Evolutionary conservation across 2,329 filamentous ascomycete species (phyloP).

Genomic region (Sclerotinia glacialis): DNA sequence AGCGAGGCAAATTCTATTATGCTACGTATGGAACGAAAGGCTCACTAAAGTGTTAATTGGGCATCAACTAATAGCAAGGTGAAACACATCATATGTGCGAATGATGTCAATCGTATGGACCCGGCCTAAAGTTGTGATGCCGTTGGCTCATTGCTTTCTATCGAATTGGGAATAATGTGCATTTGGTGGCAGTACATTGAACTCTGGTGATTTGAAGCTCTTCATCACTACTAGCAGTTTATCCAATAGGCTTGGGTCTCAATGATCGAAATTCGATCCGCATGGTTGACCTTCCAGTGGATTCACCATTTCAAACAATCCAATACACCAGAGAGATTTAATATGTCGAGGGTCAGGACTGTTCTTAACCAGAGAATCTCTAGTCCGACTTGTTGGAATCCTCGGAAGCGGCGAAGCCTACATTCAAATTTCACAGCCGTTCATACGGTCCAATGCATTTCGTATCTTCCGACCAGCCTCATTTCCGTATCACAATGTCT

Average conservation of each 20-base stretch:
- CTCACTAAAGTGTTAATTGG: neutral
- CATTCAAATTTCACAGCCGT: neutral
- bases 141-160: neutral
- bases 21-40: too few species aligned
- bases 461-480: neutral
- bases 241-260: neutral
- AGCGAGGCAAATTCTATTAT: slow-evolving; percentile 1
- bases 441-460: slow-evolving; percentile 1
- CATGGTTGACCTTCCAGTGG: neutral
- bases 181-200: neutral
- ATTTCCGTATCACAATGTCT: neutral
- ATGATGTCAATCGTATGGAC: neutral
- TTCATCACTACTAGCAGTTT: neutral
- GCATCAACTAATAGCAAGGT: neutral
- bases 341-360: neutral
- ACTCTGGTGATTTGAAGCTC: neutral
- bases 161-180: neutral
- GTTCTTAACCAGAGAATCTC: neutral
- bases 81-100: neutral
- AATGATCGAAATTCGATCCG: neutral
- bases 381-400: neutral
- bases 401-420: neutral
- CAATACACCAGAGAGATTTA: neutral
- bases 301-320: neutral
- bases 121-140: neutral